phyloP scores from a whole-genome alignment of 73 alveolate genomes.

The Effrenium voratum region DNA sequence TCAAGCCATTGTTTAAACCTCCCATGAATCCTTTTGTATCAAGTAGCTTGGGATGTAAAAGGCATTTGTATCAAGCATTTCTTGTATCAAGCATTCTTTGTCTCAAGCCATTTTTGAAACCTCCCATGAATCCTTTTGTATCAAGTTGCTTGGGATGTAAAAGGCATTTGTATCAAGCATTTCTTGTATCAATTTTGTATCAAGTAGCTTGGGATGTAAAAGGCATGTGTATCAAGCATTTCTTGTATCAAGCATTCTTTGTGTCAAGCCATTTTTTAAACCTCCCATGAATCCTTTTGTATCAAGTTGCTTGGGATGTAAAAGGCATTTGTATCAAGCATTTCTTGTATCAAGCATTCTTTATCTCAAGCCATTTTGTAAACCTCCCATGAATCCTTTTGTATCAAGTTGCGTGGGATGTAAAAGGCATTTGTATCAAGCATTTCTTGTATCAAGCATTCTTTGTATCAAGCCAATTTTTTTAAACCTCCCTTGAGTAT shows the following conservation, averaged over 20 bases:
- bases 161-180: not conserved
- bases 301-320: not conserved
- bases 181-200: not conserved
- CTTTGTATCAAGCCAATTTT: not conserved
- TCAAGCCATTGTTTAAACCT: too few relatives aligned
- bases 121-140: not conserved
- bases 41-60: too few relatives aligned
- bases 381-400: not conserved
- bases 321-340: not conserved
- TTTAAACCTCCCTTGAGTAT: not conserved
- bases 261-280: not conserved
- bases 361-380: not conserved
- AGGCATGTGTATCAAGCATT: not conserved
- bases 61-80: too few relatives aligned
- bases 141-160: too few relatives aligned
- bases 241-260: not conserved
- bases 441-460: not conserved
- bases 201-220: not conserved
- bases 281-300: not conserved
- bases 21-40: too few relatives aligned
- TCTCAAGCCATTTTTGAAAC: too few relatives aligned
- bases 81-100: too few relatives aligned
- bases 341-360: not conserved
- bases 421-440: not conserved
- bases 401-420: not conserved